These are phyloP conservation scores for Clitopilus passeckerianus DNA, from an alignment of 768 basidiomycete species.

Conservation along the genomic window DNA sequence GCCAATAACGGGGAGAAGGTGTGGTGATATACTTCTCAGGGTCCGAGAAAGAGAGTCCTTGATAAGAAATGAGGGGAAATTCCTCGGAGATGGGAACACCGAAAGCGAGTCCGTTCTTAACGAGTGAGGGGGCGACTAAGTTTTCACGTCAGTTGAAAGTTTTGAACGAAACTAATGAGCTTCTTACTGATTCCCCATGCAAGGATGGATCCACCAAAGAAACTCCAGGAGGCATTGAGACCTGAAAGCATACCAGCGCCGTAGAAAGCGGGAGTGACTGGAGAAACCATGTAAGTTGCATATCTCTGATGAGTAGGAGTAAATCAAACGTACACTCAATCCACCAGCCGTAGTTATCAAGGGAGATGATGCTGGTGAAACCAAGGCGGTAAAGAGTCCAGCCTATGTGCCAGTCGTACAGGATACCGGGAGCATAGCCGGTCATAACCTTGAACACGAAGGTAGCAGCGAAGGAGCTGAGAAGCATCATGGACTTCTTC, in stretches of 20 bases:
- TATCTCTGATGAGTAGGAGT: not conserved
- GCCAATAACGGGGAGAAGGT: conserved; percentile 57
- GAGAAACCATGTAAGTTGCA: not conserved
- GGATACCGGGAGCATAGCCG: conserved; percentile 56
- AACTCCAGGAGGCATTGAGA: conserved; percentile 52
- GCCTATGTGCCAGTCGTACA: conserved; percentile 62
- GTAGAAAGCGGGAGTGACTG: conserved; percentile 52
- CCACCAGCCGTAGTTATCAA: conserved; percentile 57
- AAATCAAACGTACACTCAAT: conserved; percentile 39
- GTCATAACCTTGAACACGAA: conserved; percentile 51
- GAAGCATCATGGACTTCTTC: conserved; percentile 50
- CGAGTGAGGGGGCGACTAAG: conserved; percentile 45
- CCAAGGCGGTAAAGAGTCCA: conserved; percentile 56
- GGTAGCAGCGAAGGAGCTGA: conserved; percentile 38
- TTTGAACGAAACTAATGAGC: not conserved
- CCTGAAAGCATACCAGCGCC: conserved; percentile 58
- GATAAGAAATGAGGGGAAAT: conserved; percentile 39
- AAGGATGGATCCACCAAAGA: conserved; percentile 47
- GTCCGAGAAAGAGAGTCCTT: conserved; percentile 40
- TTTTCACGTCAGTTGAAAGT: not conserved
- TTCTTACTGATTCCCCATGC: conserved; percentile 55
- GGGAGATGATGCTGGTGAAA: conserved; percentile 53
- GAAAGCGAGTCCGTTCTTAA: conserved; percentile 48
- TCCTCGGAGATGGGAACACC: conserved; percentile 30
- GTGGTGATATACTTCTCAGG: conserved; percentile 30